Evolutionary conservation across 2,329 filamentous ascomycete species (phyloP).

Genomic region (Arachnopeziza araneosa): DNA sequence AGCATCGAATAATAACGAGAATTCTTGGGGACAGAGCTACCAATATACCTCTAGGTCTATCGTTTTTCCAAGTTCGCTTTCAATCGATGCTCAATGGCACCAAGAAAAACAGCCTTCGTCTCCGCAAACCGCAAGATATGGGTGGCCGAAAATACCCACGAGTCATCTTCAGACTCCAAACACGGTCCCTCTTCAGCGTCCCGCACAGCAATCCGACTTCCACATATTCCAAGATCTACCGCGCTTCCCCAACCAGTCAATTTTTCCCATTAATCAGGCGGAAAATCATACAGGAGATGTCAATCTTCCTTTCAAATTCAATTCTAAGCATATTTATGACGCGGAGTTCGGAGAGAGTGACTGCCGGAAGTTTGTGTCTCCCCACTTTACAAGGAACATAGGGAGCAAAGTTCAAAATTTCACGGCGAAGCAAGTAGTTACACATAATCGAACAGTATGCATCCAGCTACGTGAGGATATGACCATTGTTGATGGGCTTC

Average conservation of each 20-base stretch:
- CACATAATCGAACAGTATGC: background rate
- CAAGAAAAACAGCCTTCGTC: too few relatives aligned
- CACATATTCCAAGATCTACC: background rate
- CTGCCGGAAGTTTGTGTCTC: background rate
- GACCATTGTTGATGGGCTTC: background rate
- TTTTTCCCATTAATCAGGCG: background rate
- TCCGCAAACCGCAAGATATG: too few relatives aligned
- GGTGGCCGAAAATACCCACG: too few relatives aligned
- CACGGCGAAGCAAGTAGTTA: background rate
- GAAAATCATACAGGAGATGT: background rate
- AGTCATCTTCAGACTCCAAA: too few relatives aligned
- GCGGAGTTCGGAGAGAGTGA: background rate
- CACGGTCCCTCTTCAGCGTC: too few relatives aligned
- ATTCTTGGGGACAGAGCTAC: background rate
- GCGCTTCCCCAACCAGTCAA: background rate
- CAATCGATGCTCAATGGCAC: too few relatives aligned
- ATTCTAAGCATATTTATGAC: background rate
- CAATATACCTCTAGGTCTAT: background rate
- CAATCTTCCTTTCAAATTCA: background rate
- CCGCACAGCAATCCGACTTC: background rate
- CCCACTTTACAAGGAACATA: background rate
- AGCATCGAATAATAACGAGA: background rate
- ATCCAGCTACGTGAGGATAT: background rate
- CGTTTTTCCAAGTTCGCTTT: background rate
- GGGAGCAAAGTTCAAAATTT: background rate